A percentile compares a stretch with the other conserved stretches of the same genome.
phyloP scores from a whole-genome alignment of 345 rosid species.

The Camelina neglecta region DNA sequence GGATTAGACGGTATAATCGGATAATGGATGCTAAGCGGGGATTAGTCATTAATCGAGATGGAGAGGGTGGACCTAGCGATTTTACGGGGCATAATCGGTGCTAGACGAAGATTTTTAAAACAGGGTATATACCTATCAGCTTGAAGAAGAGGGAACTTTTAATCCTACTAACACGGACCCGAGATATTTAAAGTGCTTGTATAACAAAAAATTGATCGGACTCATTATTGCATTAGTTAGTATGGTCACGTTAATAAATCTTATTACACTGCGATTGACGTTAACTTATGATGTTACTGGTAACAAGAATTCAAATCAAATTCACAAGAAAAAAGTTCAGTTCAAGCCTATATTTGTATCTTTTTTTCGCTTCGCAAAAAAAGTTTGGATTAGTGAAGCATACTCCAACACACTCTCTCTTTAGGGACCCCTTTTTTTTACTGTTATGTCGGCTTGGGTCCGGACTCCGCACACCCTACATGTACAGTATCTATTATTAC shows the following conservation, averaged over 20 bases:
- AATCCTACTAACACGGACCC: slow-evolving; percentile 11
- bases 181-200: not conserved
- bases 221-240: slow-evolving; percentile 20
- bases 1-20: no score
- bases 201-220: slow-evolving; percentile 1
- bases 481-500: not conserved
- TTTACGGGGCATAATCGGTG: no score
- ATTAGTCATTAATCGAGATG: no score
- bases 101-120: no score
- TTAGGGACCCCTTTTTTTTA: not conserved
- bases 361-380: slow-evolving; percentile 5
- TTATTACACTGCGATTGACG: slow-evolving; percentile 34
- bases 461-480: slow-evolving; percentile 11
- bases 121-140: slow-evolving; percentile 14
- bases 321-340: not conserved
- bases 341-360: not conserved
- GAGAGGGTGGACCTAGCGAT: no score
- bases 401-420: slow-evolving; percentile 12
- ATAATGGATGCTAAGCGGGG: no score
- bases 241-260: slow-evolving; percentile 38
- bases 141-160: slow-evolving; percentile 30
- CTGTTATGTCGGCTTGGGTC: slow-evolving; percentile 34
- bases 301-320: slow-evolving; percentile 10
- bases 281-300: slow-evolving; percentile 46
- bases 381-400: slow-evolving; percentile 19